Base-by-base conservation (phyloP, 352 stramenopile species). In the Aphanomyces invadans region DNA sequence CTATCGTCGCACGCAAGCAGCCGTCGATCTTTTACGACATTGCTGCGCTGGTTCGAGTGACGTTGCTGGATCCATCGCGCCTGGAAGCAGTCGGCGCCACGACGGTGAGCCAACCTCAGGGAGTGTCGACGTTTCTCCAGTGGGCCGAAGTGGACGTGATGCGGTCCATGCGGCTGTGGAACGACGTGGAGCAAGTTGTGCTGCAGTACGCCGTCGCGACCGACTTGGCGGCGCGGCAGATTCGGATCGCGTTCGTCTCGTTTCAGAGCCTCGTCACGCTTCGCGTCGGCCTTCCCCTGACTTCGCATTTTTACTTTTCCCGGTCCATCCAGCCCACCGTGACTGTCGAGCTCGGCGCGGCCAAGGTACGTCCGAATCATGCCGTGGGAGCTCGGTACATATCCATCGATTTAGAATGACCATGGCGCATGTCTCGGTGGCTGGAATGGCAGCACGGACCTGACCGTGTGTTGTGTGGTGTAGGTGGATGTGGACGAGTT, bases 161-260 rank as follows among this genome's bases (percentile, higher is more conserved):
- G 17, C 38, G 60, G 12, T 42, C 60, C 9, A 25, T 23, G 1
- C 38, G 60, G 10, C 19, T 67, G 15, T 59, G 42, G 39, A 56
- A 57, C n/a, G 49, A 57, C 23, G n/a, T 57, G 29, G 60, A 67
- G 57, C 23, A 26, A 1, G 19, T 59, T 5, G 19, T 42, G 19
- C 26, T 67, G 17, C 39, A 67, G 23, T 39, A 49, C 9, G 38
- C 48, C 23, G 12, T 57, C 7, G 25, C 42, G 9, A 39, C 48
- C 5, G 21, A 31, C 1, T 4, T 57, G 4, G 11, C 23, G 17
- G 17, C 46, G 33, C 4, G 19, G 19, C 33, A 44, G 3, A 21
- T 67, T 11, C 19, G 9, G 3, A 46, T 67, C n/a, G 19, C 4
- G 11, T 67, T 67, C 48, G 42, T 57, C 15, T 67, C 60, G n/a